These are phyloP conservation scores for Debaryomyces castellii DNA, from an alignment of 805 yeast species.

Conservation along the genomic window DNA sequence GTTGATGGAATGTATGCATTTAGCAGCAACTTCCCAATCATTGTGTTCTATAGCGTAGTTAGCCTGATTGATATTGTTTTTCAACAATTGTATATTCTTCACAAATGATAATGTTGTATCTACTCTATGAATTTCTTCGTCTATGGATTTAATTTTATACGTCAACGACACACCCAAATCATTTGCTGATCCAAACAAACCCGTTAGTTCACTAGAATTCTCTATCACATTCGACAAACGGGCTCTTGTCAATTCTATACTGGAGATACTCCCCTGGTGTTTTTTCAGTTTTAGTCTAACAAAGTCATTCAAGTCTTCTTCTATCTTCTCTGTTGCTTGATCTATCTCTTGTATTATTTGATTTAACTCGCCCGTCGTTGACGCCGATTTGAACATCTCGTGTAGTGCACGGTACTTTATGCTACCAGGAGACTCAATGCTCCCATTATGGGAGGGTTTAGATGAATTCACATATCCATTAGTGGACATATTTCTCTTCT, in stretches of 20 bases:
- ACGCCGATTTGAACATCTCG: conserved; percentile 18
- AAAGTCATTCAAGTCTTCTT: conserved; percentile 24
- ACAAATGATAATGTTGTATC: conserved; percentile 63
- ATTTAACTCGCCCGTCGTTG: conserved; percentile 28
- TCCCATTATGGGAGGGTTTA: conserved; percentile 1
- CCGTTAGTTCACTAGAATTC: conserved; percentile 54
- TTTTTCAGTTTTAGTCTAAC: conserved; percentile 23
- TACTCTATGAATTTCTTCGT: conserved; percentile 67
- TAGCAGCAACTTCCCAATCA: conserved; percentile 80
- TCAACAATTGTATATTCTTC: conserved; percentile 61
- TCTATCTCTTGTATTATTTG: conserved; percentile 29
- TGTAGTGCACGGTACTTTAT: conserved; percentile 6
- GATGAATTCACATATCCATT: background rate
- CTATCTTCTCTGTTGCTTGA: conserved; percentile 19
- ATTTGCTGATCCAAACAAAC: conserved; percentile 59
- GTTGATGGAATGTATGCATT: conserved; percentile 47
- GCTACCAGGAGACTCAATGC: background rate
- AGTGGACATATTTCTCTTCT: conserved; percentile 1
- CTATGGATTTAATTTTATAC: conserved; percentile 64
- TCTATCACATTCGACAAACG: conserved; percentile 61
- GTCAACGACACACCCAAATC: conserved; percentile 67
- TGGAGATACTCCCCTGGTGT: conserved; percentile 39
- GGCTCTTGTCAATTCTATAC: conserved; percentile 59
- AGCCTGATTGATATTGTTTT: conserved; percentile 63
- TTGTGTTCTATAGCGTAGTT: conserved; percentile 64